phyloP scores from a whole-genome alignment of 306 rosid species.

The Psophocarpus tetragonolobus region DNA sequence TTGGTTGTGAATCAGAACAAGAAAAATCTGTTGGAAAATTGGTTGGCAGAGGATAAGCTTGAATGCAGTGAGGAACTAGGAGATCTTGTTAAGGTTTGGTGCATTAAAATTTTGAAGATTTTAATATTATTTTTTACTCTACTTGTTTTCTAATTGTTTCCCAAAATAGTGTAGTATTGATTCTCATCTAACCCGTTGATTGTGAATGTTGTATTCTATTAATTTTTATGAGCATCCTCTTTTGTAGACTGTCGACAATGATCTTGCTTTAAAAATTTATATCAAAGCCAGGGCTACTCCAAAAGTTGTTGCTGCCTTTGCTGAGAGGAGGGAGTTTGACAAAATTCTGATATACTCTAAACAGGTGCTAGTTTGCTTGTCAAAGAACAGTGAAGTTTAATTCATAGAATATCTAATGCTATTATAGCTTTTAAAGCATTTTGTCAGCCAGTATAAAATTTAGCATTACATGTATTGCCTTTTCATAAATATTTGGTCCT shows the following conservation, averaged over 20 bases:
- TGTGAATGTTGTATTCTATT: constrained; percentile 21
- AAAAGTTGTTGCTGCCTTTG: constrained; percentile 99
- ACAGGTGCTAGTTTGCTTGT: constrained; percentile 63
- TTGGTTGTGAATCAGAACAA: constrained; percentile 99
- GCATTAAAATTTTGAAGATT: constrained; percentile 18
- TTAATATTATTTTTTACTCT: constrained; percentile 1
- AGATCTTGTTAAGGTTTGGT: constrained; percentile 93
- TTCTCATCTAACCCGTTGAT: background rate
- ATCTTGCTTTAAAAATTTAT: constrained; percentile 90
- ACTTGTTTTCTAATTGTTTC: constrained; percentile 13
- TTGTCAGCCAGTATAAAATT: constrained; percentile 1
- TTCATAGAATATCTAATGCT: constrained; percentile 21
- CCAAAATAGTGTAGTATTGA: background rate
- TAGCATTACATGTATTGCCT: background rate
- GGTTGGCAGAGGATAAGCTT: constrained; percentile 99
- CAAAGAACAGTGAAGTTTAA: constrained; percentile 16
- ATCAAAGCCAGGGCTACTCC: constrained; percentile 99
- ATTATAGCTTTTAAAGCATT: background rate
- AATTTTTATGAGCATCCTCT: constrained; percentile 25
- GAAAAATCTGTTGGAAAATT: constrained; percentile 95
- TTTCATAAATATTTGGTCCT: constrained; percentile 28
- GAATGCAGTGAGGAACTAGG: constrained; percentile 99
- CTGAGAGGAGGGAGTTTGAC: constrained; percentile 98
- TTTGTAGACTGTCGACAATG: constrained; percentile 90
- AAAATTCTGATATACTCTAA: constrained; percentile 93